Evolutionary conservation across 768 basidiomycete genomes (phyloP), one percentile per base, ranked within the genome.

Genomic region (Leccinum imitatum): DNA sequence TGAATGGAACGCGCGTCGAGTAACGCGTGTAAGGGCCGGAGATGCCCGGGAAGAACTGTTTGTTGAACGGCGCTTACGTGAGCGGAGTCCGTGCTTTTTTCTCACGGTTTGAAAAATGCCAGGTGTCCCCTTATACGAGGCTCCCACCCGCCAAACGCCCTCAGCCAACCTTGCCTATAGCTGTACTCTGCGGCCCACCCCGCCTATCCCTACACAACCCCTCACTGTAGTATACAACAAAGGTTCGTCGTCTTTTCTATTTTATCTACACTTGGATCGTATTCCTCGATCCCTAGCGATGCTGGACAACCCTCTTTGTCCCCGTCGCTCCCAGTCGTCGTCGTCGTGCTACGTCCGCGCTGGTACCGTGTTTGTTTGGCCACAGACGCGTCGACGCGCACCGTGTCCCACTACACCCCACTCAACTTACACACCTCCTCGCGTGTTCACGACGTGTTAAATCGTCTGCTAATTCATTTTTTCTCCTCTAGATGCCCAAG

Each of bases 401-500:
- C 50, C 71, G 64, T 71, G 73, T 61, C 63, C 60, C 59, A 70
- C 62, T 66, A 52, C 62, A 63, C 62, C 57, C 69, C 63, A 67
- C 65, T 69, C 57, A 27, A 70, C 66, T 69, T 71, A 60, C 69
- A 73, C 69, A 73, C 57, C 47, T 31, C 60, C 65, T 75, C 64
- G 62, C 71, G 64, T 65, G 66, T 57, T 62, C 67, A 69, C 62
- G 73, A 75, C 78, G 78, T 82, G 76, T 76, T 64, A 68, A 74
- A 75, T 69, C 61, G 65, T 62, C 60, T 67, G 57, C 75, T 80
- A 62, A 80, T 64, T 31, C 66, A 63, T 63, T 61, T 69, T 68
- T 69, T 66, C 57, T 66, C 65, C 56, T 69, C 65, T 69, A 84
- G 87, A 93, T 91, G 91, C 90, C 90, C 66, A 92, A 91, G 75